phyloP scores from a whole-genome alignment of 202 grass and related monocot genomes.

The Zizania palustris region DNA sequence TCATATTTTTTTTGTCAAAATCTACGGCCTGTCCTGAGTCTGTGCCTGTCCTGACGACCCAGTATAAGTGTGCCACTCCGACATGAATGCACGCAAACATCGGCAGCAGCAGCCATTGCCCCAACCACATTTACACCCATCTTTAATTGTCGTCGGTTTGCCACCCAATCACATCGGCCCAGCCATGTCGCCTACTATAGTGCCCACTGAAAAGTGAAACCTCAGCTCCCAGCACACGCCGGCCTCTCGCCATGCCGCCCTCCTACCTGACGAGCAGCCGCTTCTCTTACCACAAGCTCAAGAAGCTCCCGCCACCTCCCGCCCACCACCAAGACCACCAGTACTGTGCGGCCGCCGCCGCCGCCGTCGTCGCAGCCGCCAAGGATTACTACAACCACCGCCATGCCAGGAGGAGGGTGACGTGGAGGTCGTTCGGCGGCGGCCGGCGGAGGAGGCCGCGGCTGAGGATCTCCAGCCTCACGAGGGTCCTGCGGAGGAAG shows the following conservation, averaged over 20 bases:
- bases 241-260: neutral
- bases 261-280: constrained; percentile 34
- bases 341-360: neutral
- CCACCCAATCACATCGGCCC: too few relatives aligned
- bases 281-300: constrained; percentile 65
- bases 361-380: neutral
- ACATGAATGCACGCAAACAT: too few relatives aligned
- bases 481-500: constrained; percentile 56
- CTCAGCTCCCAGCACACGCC: too few relatives aligned
- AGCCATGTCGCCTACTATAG: neutral
- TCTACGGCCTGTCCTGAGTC: too few relatives aligned
- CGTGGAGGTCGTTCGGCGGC: constrained; percentile 20
- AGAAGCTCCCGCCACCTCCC: constrained; percentile 36
- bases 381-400: constrained; percentile 35
- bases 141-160: too few relatives aligned
- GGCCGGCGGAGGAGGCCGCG: constrained; percentile 32
- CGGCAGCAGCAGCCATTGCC: too few relatives aligned
- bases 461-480: constrained; percentile 65
- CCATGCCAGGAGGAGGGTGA: neutral
- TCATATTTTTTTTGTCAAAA: too few relatives aligned
- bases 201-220: neutral
- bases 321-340: neutral
- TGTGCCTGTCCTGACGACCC: too few relatives aligned
- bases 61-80: too few relatives aligned
- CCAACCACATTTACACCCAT: too few relatives aligned